phyloP scores from a whole-genome alignment of 345 rosid genomes.

The Turritis glabra region DNA sequence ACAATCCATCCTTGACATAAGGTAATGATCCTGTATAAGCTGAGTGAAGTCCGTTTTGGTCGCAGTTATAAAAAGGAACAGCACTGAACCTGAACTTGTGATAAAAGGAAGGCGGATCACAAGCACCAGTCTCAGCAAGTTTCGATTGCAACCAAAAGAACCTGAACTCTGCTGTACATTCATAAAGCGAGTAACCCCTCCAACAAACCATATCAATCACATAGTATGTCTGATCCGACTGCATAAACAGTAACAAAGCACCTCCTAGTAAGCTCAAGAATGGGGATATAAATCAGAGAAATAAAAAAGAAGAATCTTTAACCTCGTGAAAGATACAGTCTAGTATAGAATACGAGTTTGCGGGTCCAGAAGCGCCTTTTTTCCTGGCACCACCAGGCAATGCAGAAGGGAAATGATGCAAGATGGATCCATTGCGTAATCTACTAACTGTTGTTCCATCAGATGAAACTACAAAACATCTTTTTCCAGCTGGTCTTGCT shows the following conservation, averaged over 20 bases:
- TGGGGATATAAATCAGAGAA: neutral
- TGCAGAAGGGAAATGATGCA: slow-evolving; percentile 86
- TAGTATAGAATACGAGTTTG: slow-evolving; percentile 74
- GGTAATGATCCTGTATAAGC: slow-evolving; percentile 65
- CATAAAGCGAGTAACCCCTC: slow-evolving; percentile 86
- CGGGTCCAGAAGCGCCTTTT: slow-evolving; percentile 63
- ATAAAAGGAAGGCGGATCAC: slow-evolving; percentile 65
- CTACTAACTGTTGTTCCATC: slow-evolving; percentile 84
- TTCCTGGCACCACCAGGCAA: slow-evolving; percentile 78
- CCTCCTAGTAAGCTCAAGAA: slow-evolving; percentile 19
- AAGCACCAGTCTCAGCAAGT: slow-evolving; percentile 88
- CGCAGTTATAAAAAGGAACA: slow-evolving; percentile 67
- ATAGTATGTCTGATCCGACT: slow-evolving; percentile 87
- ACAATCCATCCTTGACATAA: slow-evolving; percentile 80
- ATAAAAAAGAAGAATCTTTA: neutral
- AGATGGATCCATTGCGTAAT: slow-evolving; percentile 63
- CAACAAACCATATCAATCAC: slow-evolving; percentile 95
- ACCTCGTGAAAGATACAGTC: slow-evolving; percentile 99
- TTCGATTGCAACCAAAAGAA: slow-evolving; percentile 92
- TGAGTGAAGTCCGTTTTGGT: slow-evolving; percentile 63
- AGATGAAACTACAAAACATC: slow-evolving; percentile 86
- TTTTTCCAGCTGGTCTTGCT: slow-evolving; percentile 86
- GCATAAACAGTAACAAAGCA: slow-evolving; percentile 30
- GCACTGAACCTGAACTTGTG: slow-evolving; percentile 70
- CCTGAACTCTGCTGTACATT: slow-evolving; percentile 89